Percentiles rank a stretch among this genome's conserved stretches.
Evolutionary conservation across 2,329 filamentous ascomycete genomes (phyloP).

Genomic region (Colletotrichum plurivorum): DNA sequence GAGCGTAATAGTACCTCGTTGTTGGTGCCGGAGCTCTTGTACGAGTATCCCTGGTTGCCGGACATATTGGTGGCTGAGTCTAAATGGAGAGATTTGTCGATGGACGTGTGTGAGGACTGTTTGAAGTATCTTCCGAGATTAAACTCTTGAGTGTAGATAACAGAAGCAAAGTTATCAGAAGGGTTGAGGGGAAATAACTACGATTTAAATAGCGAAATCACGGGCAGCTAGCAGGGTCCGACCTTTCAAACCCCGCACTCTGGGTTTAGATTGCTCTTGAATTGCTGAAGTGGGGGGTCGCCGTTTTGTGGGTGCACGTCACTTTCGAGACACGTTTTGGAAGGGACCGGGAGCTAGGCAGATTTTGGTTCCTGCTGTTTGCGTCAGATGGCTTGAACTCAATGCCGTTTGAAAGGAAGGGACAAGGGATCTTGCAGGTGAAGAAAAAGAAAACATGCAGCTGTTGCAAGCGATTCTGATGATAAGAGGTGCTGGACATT

Average conservation of each 20-base stretch:
- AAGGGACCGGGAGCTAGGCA: too few relatives aligned
- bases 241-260: too few relatives aligned
- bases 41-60: conserved; percentile 51
- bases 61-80: conserved; percentile 38
- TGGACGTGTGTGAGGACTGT: background rate
- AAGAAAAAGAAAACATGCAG: conserved; percentile 1
- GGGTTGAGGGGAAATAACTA: background rate
- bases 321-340: too few relatives aligned
- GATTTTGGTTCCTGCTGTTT: too few relatives aligned
- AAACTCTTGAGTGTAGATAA: background rate
- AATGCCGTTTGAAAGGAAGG: background rate
- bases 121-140: background rate
- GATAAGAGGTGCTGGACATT: background rate
- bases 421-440: background rate
- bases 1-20: conserved; percentile 63
- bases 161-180: background rate
- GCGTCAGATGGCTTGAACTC: background rate
- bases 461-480: background rate
- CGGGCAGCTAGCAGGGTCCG: too few relatives aligned
- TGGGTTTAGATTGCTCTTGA: background rate
- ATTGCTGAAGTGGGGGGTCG: background rate
- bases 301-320: conserved; percentile 60
- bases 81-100: background rate
- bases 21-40: conserved; percentile 73
- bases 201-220: too few relatives aligned